Conservation (phyloP, 108 stramenopile species). For the Schizochytrium sp. region DNA sequence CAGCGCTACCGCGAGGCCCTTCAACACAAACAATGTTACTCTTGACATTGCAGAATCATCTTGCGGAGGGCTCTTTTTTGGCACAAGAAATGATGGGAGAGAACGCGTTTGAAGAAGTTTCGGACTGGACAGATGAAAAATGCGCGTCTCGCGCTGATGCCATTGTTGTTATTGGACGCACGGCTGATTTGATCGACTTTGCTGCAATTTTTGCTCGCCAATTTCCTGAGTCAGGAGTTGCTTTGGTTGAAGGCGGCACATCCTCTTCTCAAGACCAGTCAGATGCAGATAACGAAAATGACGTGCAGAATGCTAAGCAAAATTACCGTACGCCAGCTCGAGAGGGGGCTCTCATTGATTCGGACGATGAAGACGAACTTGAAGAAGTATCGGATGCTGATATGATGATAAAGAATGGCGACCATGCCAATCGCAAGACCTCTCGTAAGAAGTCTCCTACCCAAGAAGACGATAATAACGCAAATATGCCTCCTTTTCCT, state of each 20-base stretch:
- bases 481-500: not conserved
- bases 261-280: not conserved
- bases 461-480: not conserved
- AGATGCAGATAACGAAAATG: not conserved
- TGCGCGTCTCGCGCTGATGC: constrained; percentile 29
- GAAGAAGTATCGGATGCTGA: not conserved
- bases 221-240: not conserved
- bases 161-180: not conserved
- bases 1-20: not conserved
- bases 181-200: not conserved
- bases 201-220: not conserved
- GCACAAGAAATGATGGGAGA: constrained; percentile 2
- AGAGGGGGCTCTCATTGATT: not conserved
- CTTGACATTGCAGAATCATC: not conserved
- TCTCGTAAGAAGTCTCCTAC: too few relatives aligned
- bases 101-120: constrained; percentile 21
- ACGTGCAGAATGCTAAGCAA: too few relatives aligned
- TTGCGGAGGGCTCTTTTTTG: not conserved
- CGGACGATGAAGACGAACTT: not conserved
- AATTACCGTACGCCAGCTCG: not conserved
- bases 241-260: not conserved
- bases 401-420: too few relatives aligned
- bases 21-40: constrained; percentile 5
- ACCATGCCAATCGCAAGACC: too few relatives aligned
- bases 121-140: not conserved